These are phyloP conservation scores for Schizonepeta tenuifolia DNA, from an alignment of 257 asterid species.

Conservation along the genomic window DNA sequence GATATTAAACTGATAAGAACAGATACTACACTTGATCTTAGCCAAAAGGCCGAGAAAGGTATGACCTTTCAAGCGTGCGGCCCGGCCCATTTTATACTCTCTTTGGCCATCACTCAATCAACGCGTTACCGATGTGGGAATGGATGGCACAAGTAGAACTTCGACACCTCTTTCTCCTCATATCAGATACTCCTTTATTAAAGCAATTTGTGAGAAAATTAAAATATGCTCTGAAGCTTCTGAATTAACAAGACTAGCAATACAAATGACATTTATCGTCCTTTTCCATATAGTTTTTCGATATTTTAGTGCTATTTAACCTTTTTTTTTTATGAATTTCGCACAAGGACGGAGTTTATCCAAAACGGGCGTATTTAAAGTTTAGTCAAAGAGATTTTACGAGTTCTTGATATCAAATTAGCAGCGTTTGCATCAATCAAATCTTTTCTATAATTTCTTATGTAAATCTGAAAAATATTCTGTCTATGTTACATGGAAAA, in stretches of 20 bases:
- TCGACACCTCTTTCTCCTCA: too few relatives aligned
- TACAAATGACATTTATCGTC: too few relatives aligned
- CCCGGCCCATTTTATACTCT: conserved; percentile 11
- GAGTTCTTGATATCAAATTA: not conserved
- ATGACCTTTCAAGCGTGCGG: not conserved
- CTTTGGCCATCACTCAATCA: not conserved
- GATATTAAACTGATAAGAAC: conserved; percentile 56
- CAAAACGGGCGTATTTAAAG: not conserved
- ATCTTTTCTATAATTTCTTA: conserved; percentile 29
- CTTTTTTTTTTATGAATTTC: too few relatives aligned
- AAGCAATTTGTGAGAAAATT: too few relatives aligned
- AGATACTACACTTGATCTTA: conserved; percentile 79
- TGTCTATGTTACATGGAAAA: conserved; percentile 34
- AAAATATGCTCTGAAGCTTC: too few relatives aligned
- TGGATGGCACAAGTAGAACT: not conserved
- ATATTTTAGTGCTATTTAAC: too few relatives aligned
- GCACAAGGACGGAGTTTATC: too few relatives aligned
- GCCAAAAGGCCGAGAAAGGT: conserved; percentile 92
- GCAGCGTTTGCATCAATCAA: conserved; percentile 16
- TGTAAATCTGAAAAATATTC: conserved; percentile 3
- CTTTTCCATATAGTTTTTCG: too few relatives aligned
- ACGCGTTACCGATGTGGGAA: conserved; percentile 32
- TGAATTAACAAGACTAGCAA: too few relatives aligned
- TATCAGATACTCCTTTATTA: too few relatives aligned
- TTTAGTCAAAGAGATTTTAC: not conserved